Conservation (phyloP, 176 grass and related monocot species). For the Triticum monococcum region DNA sequence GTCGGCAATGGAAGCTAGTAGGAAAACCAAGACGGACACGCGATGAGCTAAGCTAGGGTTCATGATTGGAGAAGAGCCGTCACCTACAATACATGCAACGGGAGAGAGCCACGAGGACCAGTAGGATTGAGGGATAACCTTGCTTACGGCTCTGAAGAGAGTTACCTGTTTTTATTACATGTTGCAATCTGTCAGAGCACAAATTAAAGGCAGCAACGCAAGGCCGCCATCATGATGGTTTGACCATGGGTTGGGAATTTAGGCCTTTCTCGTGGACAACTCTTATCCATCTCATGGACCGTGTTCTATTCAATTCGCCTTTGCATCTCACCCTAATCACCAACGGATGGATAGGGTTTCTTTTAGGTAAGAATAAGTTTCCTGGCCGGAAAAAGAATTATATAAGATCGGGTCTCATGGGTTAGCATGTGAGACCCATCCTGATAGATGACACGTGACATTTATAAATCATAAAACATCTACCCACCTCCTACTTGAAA, state of each 20-base stretch:
- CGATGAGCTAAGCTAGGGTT: background rate
- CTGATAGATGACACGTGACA: too few species aligned
- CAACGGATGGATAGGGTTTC: background rate
- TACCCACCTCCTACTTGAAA: too few species aligned
- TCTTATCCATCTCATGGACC: conserved; percentile 29
- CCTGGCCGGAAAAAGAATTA: too few species aligned
- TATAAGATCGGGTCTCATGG: too few species aligned
- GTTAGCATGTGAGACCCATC: too few species aligned
- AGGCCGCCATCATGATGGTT: conserved; percentile 27
- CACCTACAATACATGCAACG: background rate
- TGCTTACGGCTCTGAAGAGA: conserved; percentile 14
- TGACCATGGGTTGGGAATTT: conserved; percentile 25
- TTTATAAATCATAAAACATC: too few species aligned
- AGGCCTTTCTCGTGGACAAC: conserved; percentile 28
- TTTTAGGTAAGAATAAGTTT: conserved; percentile 37
- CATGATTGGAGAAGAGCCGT: background rate
- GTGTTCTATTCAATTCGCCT: conserved; percentile 4
- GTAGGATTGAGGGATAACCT: conserved; percentile 17
- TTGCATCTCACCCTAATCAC: conserved; percentile 22
- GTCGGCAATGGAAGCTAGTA: background rate
- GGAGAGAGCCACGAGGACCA: background rate
- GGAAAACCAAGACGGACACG: background rate
- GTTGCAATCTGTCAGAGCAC: conserved; percentile 2
- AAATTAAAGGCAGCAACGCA: background rate
- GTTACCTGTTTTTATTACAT: background rate